Evolutionary conservation across 2,329 filamentous ascomycete genomes (phyloP).

Genomic region (Ophiostoma pallidulum): DNA sequence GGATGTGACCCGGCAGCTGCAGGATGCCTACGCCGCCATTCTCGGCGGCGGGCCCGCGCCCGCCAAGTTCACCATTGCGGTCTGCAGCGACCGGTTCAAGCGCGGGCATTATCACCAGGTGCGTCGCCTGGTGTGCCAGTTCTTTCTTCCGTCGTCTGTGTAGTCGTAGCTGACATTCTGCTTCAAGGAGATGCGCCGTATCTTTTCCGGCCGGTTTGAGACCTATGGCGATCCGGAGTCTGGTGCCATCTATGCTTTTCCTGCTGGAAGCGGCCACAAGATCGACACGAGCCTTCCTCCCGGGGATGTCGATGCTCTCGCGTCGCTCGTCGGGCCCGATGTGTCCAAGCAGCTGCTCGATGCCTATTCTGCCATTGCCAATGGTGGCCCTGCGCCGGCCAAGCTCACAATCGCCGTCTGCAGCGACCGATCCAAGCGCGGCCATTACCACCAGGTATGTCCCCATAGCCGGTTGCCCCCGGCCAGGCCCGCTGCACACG

Average conservation of each 20-base stretch:
- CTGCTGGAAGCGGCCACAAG: slow-evolving; percentile 5
- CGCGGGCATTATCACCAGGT: slow-evolving; percentile 42
- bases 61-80: slow-evolving; percentile 30
- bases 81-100: slow-evolving; percentile 35
- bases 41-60: slow-evolving; percentile 21
- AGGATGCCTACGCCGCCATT: slow-evolving; percentile 32
- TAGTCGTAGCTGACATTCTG: too few species aligned
- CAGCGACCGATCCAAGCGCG: slow-evolving; percentile 36
- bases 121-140: slow-evolving; percentile 10
- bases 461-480: background rate
- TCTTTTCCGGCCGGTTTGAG: slow-evolving; percentile 71
- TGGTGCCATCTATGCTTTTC: slow-evolving; percentile 52
- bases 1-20: slow-evolving; percentile 30
- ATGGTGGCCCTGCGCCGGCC: slow-evolving; percentile 21
- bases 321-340: slow-evolving; percentile 29
- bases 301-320: slow-evolving; percentile 28
- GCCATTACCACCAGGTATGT: slow-evolving; percentile 39
- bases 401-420: slow-evolving; percentile 32
- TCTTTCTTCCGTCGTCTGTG: too few species aligned
- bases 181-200: slow-evolving; percentile 54
- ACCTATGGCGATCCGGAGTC: slow-evolving; percentile 50
- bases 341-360: slow-evolving; percentile 33
- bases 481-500: too few species aligned
- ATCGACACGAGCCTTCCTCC: too few species aligned
- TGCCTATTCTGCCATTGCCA: slow-evolving; percentile 30